Base-by-base conservation (phyloP, 2,329 filamentous ascomycete species). In the Pleurostoma richardsiae region DNA sequence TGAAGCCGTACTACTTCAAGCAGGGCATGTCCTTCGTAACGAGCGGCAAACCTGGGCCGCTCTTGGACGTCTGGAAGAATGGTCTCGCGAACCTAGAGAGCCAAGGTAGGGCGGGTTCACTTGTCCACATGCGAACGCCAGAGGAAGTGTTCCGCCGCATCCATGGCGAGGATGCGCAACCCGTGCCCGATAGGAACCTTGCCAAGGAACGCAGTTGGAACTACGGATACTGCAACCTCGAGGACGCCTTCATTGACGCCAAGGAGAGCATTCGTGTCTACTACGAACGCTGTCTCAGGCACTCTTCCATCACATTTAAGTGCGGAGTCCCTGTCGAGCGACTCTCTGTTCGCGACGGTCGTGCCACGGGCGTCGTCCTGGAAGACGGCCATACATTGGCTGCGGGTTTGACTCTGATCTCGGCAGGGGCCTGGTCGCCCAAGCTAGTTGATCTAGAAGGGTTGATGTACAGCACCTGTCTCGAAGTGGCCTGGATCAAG, bases 401-500 rank as follows among this genome's bases (percentile, higher is more conserved):
- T 4, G 56, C 56, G 7, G 46, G 49, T 7, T 29, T 50, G 5
- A 46, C 50, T 10, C 28, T 57, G 29, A 46, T 59, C 10, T 54
- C 56, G 28, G 52, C 56, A 26, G 56, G 56, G 27, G 52, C 54
- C 27, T 59, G 56, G 56, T 57, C 56, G 10, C 55, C 53, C 38
- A 46, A 45, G 36, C 51, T 59, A 26, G 50, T 58, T 5, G 47
- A 52, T 33, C 52, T 59, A 5, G 56, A 50, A 27, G 39, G 45
- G n/a, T 44, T 46, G 4, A 8, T n/a, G 33, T 33, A 47, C 10
- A 44, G 54, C 2, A 49, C 49, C 28, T 54, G 53, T 29, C 52
- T 52, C 40, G 57, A 55, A 43, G 57, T 60, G 19, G 58, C 56
- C 29, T 60, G 57, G 56, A 46, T 60, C 40, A 57, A 56, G 42